Conservation (phyloP, 192 early-diverging fungal genomes). For the Rhizophagus sp. region DNA sequence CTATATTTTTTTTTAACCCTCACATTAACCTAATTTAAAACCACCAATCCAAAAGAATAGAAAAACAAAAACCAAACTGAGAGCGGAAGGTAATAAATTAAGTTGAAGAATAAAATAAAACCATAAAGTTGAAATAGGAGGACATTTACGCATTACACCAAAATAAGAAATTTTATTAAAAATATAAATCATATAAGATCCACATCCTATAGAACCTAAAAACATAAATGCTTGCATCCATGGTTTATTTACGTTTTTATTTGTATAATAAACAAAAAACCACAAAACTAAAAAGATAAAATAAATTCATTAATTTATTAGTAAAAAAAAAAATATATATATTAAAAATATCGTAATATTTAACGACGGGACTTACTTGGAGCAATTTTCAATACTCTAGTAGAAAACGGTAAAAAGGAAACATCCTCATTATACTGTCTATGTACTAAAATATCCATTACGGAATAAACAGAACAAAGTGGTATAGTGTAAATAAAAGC, state of each 20-base stretch:
- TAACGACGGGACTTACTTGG: conserved; percentile 15
- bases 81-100: conserved; percentile 37
- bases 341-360: no score
- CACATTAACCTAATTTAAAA: not conserved
- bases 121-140: conserved; percentile 68
- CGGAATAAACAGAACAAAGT: conserved; percentile 29
- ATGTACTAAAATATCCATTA: conserved; percentile 29
- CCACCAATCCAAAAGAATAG: conserved; percentile 35
- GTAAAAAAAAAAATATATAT: not conserved
- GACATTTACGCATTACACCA: conserved; percentile 66
- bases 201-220: conserved; percentile 44
- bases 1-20: no score
- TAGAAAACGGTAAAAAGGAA: conserved; percentile 4
- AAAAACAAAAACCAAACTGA: conserved; percentile 36
- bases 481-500: conserved; percentile 31
- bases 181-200: conserved; percentile 58
- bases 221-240: conserved; percentile 47
- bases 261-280: conserved; percentile 30
- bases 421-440: conserved; percentile 26
- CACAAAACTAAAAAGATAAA: conserved; percentile 13
- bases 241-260: conserved; percentile 7
- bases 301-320: not conserved
- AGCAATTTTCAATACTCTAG: conserved; percentile 8
- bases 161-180: conserved; percentile 57
- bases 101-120: conserved; percentile 54